Conservation (phyloP, 2,329 filamentous ascomycete species). For the Sporothrix humicola region DNA sequence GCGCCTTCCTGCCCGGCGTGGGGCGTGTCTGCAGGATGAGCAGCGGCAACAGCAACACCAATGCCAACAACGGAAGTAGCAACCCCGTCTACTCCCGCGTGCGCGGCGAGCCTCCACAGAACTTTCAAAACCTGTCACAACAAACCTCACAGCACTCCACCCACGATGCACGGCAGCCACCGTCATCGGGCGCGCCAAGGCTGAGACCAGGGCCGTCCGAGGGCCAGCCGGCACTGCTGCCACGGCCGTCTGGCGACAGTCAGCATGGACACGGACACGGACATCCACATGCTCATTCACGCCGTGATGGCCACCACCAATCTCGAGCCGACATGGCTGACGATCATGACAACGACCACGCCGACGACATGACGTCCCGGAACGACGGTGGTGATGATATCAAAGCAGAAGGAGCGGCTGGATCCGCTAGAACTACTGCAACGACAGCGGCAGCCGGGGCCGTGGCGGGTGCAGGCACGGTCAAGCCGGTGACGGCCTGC, state of each 20-base stretch:
- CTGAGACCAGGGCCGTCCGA: slow-evolving; percentile 12
- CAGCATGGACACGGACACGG: too few species aligned
- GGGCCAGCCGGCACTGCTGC: slow-evolving; percentile 1
- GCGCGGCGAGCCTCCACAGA: slow-evolving; percentile 4
- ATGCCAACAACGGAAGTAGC: slow-evolving; percentile 18
- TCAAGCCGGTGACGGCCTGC: slow-evolving; percentile 37
- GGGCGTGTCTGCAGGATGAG: neutral
- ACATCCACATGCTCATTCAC: neutral
- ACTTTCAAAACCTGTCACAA: neutral
- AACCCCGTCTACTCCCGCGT: slow-evolving; percentile 18
- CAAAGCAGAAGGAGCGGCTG: neutral
- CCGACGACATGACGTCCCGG: neutral
- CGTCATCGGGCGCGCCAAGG: neutral
- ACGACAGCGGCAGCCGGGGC: neutral
- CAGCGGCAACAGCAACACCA: slow-evolving; percentile 10
- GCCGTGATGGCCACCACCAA: neutral
- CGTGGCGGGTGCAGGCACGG: slow-evolving; percentile 9
- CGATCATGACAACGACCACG: neutral
- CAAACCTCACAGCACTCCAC: neutral
- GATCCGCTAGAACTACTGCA: neutral
- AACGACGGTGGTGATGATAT: neutral
- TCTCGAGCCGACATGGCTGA: neutral
- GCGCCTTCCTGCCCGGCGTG: slow-evolving; percentile 19
- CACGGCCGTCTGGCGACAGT: neutral
- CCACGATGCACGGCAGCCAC: slow-evolving; percentile 8